These are phyloP conservation scores for Inonotus hispidus DNA, from an alignment of 1,284 basidiomycete genomes.

Conservation along the genomic window DNA sequence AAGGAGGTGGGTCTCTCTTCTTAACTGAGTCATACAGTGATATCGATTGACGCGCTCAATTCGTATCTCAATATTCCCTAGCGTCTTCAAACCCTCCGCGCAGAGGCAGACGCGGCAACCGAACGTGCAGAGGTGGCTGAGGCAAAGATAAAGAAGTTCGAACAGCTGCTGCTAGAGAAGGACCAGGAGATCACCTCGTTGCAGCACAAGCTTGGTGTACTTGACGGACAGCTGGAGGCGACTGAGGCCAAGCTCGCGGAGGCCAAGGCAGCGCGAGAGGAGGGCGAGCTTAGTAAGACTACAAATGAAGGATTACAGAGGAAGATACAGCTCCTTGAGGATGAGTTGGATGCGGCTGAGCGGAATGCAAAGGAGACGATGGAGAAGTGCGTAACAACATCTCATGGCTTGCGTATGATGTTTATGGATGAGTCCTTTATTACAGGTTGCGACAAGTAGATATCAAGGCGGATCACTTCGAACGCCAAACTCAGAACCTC, in stretches of 20 bases:
- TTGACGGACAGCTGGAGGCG: conserved; percentile 75
- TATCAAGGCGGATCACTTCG: conserved; percentile 98
- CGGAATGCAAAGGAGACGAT: conserved; percentile 96
- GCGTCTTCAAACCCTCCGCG: conserved; percentile 72
- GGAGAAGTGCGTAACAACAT: conserved; percentile 74
- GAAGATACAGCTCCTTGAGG: conserved; percentile 91
- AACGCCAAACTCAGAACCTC: conserved; percentile 81
- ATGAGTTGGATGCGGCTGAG: conserved; percentile 93
- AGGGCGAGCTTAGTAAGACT: conserved; percentile 70
- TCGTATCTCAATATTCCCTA: conserved; percentile 26
- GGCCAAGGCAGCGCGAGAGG: conserved; percentile 65
- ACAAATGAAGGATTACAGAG: conserved; percentile 74
- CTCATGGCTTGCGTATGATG: neutral
- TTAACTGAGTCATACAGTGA: neutral
- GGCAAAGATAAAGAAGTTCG: conserved; percentile 76
- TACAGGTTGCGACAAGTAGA: conserved; percentile 91
- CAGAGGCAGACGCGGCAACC: conserved; percentile 82
- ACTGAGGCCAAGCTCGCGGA: conserved; percentile 70
- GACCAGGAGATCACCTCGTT: conserved; percentile 90
- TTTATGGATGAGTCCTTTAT: neutral
- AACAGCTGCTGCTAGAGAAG: conserved; percentile 76
- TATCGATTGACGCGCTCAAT: conserved; percentile 7
- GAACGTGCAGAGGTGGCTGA: conserved; percentile 83
- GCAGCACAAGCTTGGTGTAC: conserved; percentile 65
- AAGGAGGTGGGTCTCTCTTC: conserved; percentile 48